Evolutionary conservation across 176 grass and related monocot genomes (phyloP).

Genomic region (Oryza meridionalis): DNA sequence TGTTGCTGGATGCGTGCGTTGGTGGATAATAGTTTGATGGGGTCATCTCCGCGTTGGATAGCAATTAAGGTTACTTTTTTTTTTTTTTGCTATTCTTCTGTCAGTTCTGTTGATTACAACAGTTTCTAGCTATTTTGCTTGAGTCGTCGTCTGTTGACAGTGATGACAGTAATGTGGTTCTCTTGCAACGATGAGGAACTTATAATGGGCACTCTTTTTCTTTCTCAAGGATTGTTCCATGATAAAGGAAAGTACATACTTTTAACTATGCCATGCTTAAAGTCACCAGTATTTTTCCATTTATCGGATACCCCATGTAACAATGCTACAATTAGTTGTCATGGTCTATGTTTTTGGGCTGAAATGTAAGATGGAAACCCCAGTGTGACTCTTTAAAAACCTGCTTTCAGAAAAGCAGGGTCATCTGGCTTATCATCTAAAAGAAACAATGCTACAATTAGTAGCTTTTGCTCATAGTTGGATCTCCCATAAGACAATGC

Average conservation of each 20-base stretch:
- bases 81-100: neutral
- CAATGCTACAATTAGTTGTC: neutral
- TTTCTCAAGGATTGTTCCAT: neutral
- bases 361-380: too few relatives aligned
- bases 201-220: neutral
- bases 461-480: conserved; percentile 6
- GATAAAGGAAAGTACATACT: neutral
- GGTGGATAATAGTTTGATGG: conserved; percentile 10
- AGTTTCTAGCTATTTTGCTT: neutral
- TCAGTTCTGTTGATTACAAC: neutral
- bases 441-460: neutral
- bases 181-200: neutral
- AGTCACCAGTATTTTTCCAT: conserved; percentile 15
- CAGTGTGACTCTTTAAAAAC: too few relatives aligned
- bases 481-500: neutral
- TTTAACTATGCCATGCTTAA: conserved; percentile 18
- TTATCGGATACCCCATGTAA: conserved; percentile 9
- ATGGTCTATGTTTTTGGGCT: too few relatives aligned
- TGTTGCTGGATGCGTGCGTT: neutral
- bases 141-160: neutral
- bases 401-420: too few relatives aligned
- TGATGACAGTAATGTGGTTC: conserved; percentile 9
- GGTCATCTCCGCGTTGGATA: neutral
- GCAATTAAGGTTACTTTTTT: neutral
- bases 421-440: too few relatives aligned